Percentiles rank a stretch among this genome's conserved stretches.
phyloP scores from a whole-genome alignment of 2,329 filamentous ascomycete species.

The Daldinia eschscholtzii region DNA sequence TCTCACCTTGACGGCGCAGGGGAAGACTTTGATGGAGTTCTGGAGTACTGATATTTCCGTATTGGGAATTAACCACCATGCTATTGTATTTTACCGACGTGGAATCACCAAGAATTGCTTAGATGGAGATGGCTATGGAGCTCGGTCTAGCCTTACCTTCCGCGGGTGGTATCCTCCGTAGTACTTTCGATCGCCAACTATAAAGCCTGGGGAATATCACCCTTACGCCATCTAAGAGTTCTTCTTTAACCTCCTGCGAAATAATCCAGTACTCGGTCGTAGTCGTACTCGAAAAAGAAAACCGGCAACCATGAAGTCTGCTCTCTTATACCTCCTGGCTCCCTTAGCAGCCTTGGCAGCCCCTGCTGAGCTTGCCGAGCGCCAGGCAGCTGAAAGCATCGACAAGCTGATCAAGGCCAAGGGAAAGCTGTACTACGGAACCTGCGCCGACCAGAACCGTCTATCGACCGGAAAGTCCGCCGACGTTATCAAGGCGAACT shows the following conservation, averaged over 20 bases:
- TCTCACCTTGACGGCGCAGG: slow-evolving; percentile 24
- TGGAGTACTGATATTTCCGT: slow-evolving; percentile 33
- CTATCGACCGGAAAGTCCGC: slow-evolving; percentile 64
- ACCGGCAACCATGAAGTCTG: slow-evolving; percentile 49
- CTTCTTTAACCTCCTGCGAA: slow-evolving; percentile 4
- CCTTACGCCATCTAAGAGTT: slow-evolving; percentile 8
- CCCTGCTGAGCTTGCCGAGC: slow-evolving; percentile 52
- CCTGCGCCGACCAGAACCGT: slow-evolving; percentile 65
- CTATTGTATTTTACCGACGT: slow-evolving; percentile 41
- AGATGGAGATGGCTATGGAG: slow-evolving; percentile 29
- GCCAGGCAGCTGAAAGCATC: slow-evolving; percentile 62
- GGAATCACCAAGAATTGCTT: slow-evolving; percentile 27
- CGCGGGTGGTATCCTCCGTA: slow-evolving; percentile 40
- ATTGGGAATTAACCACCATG: slow-evolving; percentile 37
- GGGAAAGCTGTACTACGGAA: slow-evolving; percentile 76
- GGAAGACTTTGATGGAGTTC: slow-evolving; percentile 20
- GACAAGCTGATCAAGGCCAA: slow-evolving; percentile 69
- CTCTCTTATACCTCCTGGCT: slow-evolving; percentile 54
- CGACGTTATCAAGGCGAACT: slow-evolving; percentile 70
- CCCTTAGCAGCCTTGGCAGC: slow-evolving; percentile 54
- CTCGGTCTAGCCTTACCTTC: slow-evolving; percentile 35
- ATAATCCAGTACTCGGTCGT: slow-evolving; percentile 8
- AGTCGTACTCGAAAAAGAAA: slow-evolving; percentile 11
- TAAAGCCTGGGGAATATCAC: slow-evolving; percentile 29
- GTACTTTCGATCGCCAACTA: slow-evolving; percentile 23